Percentiles rank a stretch among this genome's conserved stretches.
Conservation (phyloP, 1,284 basidiomycete genomes). For the Tetrapyrgos nigripes region DNA sequence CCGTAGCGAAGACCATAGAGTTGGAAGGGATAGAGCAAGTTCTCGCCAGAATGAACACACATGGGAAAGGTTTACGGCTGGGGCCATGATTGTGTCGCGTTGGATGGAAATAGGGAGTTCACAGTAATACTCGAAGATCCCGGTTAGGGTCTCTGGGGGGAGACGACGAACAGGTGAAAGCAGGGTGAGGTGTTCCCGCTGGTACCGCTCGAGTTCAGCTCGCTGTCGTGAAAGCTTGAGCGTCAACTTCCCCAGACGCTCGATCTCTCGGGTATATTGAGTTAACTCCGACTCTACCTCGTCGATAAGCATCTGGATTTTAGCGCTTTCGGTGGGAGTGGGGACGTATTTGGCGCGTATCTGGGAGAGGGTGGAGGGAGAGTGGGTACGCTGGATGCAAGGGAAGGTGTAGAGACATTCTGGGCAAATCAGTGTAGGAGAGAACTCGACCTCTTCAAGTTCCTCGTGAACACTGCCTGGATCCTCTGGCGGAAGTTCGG, state of each 20-base stretch:
- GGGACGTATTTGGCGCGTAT: background rate
- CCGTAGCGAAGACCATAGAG: background rate
- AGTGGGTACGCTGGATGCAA: background rate
- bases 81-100: background rate
- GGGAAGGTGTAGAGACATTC: background rate
- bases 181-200: background rate
- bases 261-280: background rate
- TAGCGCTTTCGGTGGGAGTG: background rate
- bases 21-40: background rate
- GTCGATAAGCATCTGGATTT: background rate
- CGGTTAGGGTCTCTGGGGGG: background rate
- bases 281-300: background rate
- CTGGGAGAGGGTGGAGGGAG: background rate
- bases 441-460: background rate
- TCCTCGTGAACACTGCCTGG: too few relatives aligned
- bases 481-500: too few relatives aligned
- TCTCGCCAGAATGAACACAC: background rate
- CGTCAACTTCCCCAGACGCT: background rate
- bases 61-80: background rate
- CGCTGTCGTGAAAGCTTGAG: background rate
- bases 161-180: constrained; percentile 5
- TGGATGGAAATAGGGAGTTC: background rate
- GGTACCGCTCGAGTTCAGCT: background rate
- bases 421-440: background rate
- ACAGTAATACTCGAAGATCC: background rate